phyloP scores from a whole-genome alignment of 1,284 basidiomycete species.

The Papiliotrema laurentii region DNA sequence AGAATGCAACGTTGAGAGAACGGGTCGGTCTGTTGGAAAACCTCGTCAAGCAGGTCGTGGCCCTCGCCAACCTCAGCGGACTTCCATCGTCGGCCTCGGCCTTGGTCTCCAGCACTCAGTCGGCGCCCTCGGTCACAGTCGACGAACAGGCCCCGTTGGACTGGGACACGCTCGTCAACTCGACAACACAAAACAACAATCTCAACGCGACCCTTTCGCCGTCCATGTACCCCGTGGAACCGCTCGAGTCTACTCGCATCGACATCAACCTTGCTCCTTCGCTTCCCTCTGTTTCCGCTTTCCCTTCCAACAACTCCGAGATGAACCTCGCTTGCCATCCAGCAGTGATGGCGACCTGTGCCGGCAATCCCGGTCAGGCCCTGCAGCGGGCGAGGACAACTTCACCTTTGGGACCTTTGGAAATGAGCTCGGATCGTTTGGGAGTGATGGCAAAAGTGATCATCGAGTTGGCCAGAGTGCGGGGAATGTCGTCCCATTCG shows the following conservation, averaged over 20 bases:
- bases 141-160: no score
- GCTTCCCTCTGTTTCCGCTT: conserved; percentile 3
- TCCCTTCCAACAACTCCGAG: conserved; percentile 2
- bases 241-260: conserved; percentile 10
- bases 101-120: background rate
- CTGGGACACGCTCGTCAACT: conserved; percentile 19
- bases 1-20: conserved; percentile 36
- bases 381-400: conserved; percentile 47
- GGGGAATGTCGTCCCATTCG: conserved; percentile 27
- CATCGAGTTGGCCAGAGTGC: conserved; percentile 34
- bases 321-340: conserved; percentile 42
- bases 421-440: conserved; percentile 22
- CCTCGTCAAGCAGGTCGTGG: conserved; percentile 41
- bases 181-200: conserved; percentile 2
- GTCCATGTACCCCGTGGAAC: conserved; percentile 15
- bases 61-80: conserved; percentile 26
- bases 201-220: conserved; percentile 32
- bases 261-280: conserved; percentile 4
- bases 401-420: conserved; percentile 19
- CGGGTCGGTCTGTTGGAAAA: conserved; percentile 37
- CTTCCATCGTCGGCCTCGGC: conserved; percentile 7
- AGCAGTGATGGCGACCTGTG: conserved; percentile 45
- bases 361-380: conserved; percentile 29
- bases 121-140: no score
- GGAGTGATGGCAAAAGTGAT: conserved; percentile 34